phyloP scores from a whole-genome alignment of 352 stramenopile species.

The Phytophthora podocarpi region DNA sequence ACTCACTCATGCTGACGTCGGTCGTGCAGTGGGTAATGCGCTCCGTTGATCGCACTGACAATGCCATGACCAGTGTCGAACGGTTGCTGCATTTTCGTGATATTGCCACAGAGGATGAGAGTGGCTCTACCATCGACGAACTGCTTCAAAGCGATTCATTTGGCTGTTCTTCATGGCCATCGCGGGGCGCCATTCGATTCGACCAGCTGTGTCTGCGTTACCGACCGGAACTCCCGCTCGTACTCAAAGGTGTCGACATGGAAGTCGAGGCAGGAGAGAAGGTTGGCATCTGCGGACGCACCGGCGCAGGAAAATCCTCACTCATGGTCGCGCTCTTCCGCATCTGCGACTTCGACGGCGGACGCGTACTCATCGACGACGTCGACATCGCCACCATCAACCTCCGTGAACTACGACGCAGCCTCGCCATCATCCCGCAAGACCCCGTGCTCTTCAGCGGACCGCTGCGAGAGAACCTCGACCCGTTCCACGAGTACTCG shows the following conservation, averaged over 20 bases:
- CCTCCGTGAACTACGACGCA: slow-evolving; percentile 38
- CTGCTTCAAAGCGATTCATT: too few relatives aligned
- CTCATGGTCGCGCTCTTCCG: slow-evolving; percentile 49
- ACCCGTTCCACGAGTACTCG: slow-evolving; percentile 86
- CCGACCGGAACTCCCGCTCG: slow-evolving; percentile 42
- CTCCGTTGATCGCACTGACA: slow-evolving; percentile 44
- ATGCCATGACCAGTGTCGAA: slow-evolving; percentile 44
- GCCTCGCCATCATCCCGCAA: slow-evolving; percentile 59
- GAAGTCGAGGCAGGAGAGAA: slow-evolving; percentile 44
- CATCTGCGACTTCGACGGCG: too few relatives aligned
- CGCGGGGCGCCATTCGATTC: slow-evolving; percentile 30
- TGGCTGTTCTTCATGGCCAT: slow-evolving; percentile 45
- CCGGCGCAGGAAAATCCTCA: slow-evolving; percentile 45
- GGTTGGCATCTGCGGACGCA: slow-evolving; percentile 62
- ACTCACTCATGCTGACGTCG: slow-evolving; percentile 45
- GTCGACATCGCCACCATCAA: slow-evolving; percentile 62
- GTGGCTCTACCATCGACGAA: slow-evolving; percentile 7
- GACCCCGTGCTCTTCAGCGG: slow-evolving; percentile 94
- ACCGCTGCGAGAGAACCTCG: slow-evolving; percentile 90
- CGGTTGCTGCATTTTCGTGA: slow-evolving; percentile 38
- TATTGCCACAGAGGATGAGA: slow-evolving; percentile 40
- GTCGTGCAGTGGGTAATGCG: slow-evolving; percentile 47
- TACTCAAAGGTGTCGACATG: slow-evolving; percentile 38
- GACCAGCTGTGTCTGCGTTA: slow-evolving; percentile 39
- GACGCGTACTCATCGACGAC: slow-evolving; percentile 92